Percentiles rank a stretch among this genome's conserved stretches.
phyloP scores from a whole-genome alignment of 2,329 filamentous ascomycete genomes.

The Zopfia rhizophila region DNA sequence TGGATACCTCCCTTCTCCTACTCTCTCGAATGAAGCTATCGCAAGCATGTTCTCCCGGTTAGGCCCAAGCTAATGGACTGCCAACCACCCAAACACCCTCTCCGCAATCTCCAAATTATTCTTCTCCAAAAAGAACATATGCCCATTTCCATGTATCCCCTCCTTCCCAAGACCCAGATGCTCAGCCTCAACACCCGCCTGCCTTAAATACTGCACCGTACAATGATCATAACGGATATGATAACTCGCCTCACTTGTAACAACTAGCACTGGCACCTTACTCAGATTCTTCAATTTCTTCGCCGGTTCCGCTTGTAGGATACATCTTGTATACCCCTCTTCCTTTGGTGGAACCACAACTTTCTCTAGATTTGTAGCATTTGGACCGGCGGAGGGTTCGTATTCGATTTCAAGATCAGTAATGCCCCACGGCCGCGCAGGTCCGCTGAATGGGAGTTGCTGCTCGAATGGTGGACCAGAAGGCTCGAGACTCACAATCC shows the following conservation, averaged over 20 bases:
- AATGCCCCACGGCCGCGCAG: constrained; percentile 46
- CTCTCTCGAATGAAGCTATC: too few species aligned
- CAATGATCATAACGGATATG: constrained; percentile 67
- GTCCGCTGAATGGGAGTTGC: constrained; percentile 17
- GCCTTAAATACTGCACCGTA: constrained; percentile 62
- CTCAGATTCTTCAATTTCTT: constrained; percentile 61
- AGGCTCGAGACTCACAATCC: constrained; percentile 64
- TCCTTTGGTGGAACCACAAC: constrained; percentile 33
- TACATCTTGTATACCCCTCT: constrained; percentile 45
- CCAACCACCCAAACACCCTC: constrained; percentile 22
- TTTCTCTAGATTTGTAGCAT: constrained; percentile 33
- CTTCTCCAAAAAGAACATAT: constrained; percentile 48
- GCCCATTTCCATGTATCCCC: constrained; percentile 70
- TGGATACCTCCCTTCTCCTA: too few species aligned
- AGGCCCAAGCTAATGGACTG: too few species aligned
- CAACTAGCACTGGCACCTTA: constrained; percentile 60
- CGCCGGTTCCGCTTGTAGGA: constrained; percentile 53
- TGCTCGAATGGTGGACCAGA: constrained; percentile 62
- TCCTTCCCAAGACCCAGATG: constrained; percentile 56
- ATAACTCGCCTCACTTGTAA: constrained; percentile 65
- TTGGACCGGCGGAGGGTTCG: constrained; percentile 39
- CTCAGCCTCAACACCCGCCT: constrained; percentile 47
- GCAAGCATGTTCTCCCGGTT: too few species aligned
- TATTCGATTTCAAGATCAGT: constrained; percentile 47
- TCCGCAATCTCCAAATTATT: constrained; percentile 39